Base-by-base conservation (phyloP, 2,329 filamentous ascomycete species). In the Penicillium digitatum region DNA sequence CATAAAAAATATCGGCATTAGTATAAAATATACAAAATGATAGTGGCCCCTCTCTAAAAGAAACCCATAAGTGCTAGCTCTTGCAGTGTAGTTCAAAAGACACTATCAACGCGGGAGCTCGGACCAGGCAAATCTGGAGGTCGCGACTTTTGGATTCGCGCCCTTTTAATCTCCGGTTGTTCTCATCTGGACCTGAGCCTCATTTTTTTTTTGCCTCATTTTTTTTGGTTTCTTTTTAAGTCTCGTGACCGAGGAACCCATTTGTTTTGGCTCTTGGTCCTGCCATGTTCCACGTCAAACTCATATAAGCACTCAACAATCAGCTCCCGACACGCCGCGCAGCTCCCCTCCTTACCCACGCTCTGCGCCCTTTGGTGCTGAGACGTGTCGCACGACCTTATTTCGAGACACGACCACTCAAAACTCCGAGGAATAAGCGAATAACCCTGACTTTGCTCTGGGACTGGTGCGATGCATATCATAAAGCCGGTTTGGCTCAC, bases 401-500 rank as follows among this genome's bases (percentile, higher is more conserved):
- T 26, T 20, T 43, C 20, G 27, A 44, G 16, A 16, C 12, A n/a
- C 26, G 7, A 20, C 6, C 22, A 22, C 26, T 3, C 16, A 34
- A n/a, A 38, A 7, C 9, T 11, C 26, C 32, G 5, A n/a, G 32
- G 10, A 43, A 35, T 39, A 38, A 42, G 10, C 16, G 40, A 49
- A 58, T 39, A 48, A 52, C 34, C 40, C 52, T 50, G 34, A 40
- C 3, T 26, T 32, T 45, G 53, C 50, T 48, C 52, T 26, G 37
- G 27, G 32, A 20, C 38, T 38, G 49, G 59, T 59, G 66, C 64
- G 63, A 92, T 93, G 89, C 87, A 86, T 79, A 84, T 96, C 77
- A 90, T 95, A 75, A 96, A 95, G 84, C 93, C 93, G 65, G 86
- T 89, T 72, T 97, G 93, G 92, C 86, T 97, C 69, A 93, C 89